phyloP scores from a whole-genome alignment of 805 yeast genomes.

The Torulaspora microellipsoides region DNA sequence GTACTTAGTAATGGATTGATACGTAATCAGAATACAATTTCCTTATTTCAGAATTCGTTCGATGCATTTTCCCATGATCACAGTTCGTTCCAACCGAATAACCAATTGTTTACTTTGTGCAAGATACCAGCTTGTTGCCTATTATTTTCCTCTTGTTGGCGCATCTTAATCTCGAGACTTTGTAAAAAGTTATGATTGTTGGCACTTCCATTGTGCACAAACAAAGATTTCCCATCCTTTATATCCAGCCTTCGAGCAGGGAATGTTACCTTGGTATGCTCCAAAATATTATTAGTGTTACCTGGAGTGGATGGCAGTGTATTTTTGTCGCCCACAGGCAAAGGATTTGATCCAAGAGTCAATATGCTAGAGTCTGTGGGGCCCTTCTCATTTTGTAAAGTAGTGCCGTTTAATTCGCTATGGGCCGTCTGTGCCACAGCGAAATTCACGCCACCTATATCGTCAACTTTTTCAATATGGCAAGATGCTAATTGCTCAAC shows the following conservation, averaged over 20 bases:
- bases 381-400: neutral
- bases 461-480: slow-evolving; percentile 30
- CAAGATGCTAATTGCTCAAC: slow-evolving; percentile 53
- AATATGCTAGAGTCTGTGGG: neutral
- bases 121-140: slow-evolving; percentile 21
- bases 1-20: too few relatives aligned
- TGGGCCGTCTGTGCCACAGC: slow-evolving; percentile 7
- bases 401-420: neutral
- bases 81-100: slow-evolving; percentile 52
- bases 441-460: slow-evolving; percentile 25
- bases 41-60: too few relatives aligned
- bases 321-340: neutral
- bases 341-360: neutral
- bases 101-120: slow-evolving; percentile 41
- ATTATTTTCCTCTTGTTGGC: slow-evolving; percentile 23
- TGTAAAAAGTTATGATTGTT: slow-evolving; percentile 26
- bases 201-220: slow-evolving; percentile 26
- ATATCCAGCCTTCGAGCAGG: slow-evolving; percentile 34
- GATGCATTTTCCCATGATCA: slow-evolving; percentile 7
- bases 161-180: slow-evolving; percentile 29
- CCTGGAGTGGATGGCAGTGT: neutral
- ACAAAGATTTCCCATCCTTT: slow-evolving; percentile 42
- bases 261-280: slow-evolving; percentile 10
- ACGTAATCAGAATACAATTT: too few relatives aligned
- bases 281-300: slow-evolving; percentile 2